Percentiles rank a stretch among this genome's conserved stretches.
These are phyloP conservation scores for Vigna nakashimae DNA, from an alignment of 306 rosid species.

Conservation along the genomic window DNA sequence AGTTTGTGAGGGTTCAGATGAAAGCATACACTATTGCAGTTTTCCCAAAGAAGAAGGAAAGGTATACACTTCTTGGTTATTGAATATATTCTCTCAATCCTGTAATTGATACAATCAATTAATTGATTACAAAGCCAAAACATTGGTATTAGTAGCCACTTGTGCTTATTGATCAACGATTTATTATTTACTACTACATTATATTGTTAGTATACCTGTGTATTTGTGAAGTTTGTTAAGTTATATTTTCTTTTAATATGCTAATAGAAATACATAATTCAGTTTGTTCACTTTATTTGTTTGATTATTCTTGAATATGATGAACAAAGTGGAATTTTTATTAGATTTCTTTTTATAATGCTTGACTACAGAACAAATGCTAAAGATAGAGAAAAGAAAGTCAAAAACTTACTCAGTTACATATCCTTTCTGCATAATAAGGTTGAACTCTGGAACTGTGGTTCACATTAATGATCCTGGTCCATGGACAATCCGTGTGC, in stretches of 20 bases:
- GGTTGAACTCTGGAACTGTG: neutral
- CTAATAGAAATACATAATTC: slow-evolving; percentile 15
- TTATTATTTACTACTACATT: neutral
- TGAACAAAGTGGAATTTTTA: neutral
- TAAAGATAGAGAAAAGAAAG: neutral
- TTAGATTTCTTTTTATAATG: neutral
- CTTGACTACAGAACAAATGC: neutral
- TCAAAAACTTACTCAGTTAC: neutral
- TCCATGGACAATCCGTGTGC: slow-evolving; percentile 7
- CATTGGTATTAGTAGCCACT: neutral
- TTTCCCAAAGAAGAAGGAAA: slow-evolving; percentile 84
- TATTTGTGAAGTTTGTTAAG: neutral
- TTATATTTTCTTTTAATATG: neutral
- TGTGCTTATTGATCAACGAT: slow-evolving; percentile 1
- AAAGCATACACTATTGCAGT: slow-evolving; percentile 87
- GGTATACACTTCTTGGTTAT: slow-evolving; percentile 52
- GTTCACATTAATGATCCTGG: slow-evolving; percentile 18
- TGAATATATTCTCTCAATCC: slow-evolving; percentile 14
- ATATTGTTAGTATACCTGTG: neutral
- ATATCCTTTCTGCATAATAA: neutral
- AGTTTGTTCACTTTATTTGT: slow-evolving; percentile 3
- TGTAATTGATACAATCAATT: neutral
- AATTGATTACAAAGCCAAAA: slow-evolving; percentile 2
- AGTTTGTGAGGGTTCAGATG: slow-evolving; percentile 71
- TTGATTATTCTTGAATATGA: slow-evolving; percentile 20